Percentiles rank a stretch among this genome's conserved stretches.
phyloP scores from a whole-genome alignment of 768 basidiomycete genomes.

The Amanita rimosa region DNA sequence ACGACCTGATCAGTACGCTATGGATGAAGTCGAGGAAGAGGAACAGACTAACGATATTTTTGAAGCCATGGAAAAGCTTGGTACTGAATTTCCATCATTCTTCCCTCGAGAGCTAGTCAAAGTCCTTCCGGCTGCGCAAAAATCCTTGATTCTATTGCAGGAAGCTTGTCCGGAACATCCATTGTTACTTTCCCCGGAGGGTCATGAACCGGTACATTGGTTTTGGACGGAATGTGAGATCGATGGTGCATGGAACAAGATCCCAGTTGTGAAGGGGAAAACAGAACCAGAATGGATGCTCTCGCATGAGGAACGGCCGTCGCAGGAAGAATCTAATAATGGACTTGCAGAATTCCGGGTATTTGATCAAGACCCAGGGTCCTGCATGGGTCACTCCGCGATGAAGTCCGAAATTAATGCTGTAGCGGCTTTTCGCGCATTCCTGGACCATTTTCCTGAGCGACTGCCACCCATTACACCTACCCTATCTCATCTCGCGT shows the following conservation, averaged over 20 bases:
- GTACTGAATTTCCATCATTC: constrained; percentile 49
- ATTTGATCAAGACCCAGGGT: constrained; percentile 62
- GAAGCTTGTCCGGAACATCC: constrained; percentile 57
- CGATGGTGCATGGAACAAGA: constrained; percentile 30
- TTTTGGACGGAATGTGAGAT: constrained; percentile 53
- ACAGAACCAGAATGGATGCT: not conserved
- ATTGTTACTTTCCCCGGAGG: constrained; percentile 25
- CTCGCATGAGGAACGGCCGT: not conserved
- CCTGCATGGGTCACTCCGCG: constrained; percentile 16
- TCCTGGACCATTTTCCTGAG: constrained; percentile 48
- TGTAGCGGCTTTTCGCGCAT: constrained; percentile 24
- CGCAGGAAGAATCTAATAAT: constrained; percentile 16
- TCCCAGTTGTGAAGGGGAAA: not conserved
- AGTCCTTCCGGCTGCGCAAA: constrained; percentile 52
- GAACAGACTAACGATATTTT: constrained; percentile 29
- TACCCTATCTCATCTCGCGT: constrained; percentile 47
- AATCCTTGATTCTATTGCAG: constrained; percentile 54
- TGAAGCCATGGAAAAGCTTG: constrained; percentile 23
- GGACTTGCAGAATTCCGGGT: constrained; percentile 36
- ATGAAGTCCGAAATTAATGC: constrained; percentile 17
- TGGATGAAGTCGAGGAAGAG: constrained; percentile 27
- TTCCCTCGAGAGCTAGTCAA: constrained; percentile 39
- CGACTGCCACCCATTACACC: constrained; percentile 53
- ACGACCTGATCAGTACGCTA: constrained; percentile 18
- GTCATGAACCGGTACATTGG: constrained; percentile 34